A percentile compares a stretch with the other conserved stretches of the same genome.
These are phyloP conservation scores for Aspergillus olivimuriae DNA, from an alignment of 495 filamentous ascomycete genomes.

Conservation along the genomic window DNA sequence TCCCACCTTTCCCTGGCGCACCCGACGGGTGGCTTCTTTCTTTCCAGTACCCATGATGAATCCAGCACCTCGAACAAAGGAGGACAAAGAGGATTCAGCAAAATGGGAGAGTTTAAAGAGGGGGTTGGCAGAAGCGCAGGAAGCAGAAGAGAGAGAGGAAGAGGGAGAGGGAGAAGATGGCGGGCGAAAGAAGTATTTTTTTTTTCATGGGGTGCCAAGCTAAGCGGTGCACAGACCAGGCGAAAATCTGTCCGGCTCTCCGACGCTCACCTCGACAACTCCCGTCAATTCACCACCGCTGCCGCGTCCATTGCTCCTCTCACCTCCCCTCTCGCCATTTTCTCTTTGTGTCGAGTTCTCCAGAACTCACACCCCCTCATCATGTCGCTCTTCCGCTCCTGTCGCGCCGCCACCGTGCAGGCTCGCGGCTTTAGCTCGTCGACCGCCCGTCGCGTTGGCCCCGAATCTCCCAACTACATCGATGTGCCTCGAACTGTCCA, in stretches of 20 bases:
- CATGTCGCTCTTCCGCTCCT: constrained; percentile 38
- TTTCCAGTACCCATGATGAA: constrained; percentile 85
- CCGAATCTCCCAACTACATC: constrained; percentile 70
- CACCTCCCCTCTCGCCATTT: too few species aligned
- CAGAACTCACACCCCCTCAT: constrained; percentile 5
- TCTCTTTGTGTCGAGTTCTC: too few species aligned
- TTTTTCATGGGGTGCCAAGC: constrained; percentile 27
- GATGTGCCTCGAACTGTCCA: constrained; percentile 53
- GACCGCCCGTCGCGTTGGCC: constrained; percentile 38
- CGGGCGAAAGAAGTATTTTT: constrained; percentile 29
- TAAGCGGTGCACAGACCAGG: constrained; percentile 35
- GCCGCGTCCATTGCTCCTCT: not conserved
- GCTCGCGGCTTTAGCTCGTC: constrained; percentile 39
- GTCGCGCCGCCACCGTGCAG: constrained; percentile 39
- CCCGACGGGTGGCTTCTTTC: constrained; percentile 79
- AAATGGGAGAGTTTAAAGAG: constrained; percentile 25
- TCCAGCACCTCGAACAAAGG: constrained; percentile 15
- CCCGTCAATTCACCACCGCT: not conserved
- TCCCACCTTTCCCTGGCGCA: constrained; percentile 70
- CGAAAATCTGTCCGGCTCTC: constrained; percentile 31
- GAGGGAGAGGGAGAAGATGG: constrained; percentile 22
- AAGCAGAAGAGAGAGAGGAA: constrained; percentile 28
- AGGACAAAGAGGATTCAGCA: constrained; percentile 21
- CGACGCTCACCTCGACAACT: constrained; percentile 6
- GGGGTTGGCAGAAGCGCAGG: constrained; percentile 33